These are phyloP conservation scores for Mrakia frigida DNA, from an alignment of 768 basidiomycete species.

Conservation along the genomic window DNA sequence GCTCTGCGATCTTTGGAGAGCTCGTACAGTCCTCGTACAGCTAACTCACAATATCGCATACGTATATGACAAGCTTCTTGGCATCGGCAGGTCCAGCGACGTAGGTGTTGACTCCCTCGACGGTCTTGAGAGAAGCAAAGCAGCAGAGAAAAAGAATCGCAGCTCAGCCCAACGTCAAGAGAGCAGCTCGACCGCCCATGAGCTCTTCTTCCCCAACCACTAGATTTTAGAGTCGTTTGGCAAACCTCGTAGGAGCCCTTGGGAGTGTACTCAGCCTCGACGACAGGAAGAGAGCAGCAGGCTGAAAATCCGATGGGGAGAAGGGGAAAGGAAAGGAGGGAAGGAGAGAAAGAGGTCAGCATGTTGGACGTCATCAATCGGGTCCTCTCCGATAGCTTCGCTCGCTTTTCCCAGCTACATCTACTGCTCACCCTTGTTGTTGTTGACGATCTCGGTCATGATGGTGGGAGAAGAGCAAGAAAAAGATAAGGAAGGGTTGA, in stretches of 20 bases:
- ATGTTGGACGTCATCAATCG: not conserved
- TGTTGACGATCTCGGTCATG: conserved; percentile 2
- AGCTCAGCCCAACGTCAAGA: not conserved
- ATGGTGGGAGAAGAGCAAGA: not conserved
- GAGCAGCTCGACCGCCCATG: no score
- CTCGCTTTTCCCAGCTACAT: not conserved
- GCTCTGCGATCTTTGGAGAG: not conserved
- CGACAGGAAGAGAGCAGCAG: conserved; percentile 32
- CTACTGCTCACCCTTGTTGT: not conserved
- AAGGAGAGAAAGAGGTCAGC: not conserved
- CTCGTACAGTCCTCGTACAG: not conserved
- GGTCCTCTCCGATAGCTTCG: not conserved
- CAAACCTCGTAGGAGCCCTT: conserved; percentile 30
- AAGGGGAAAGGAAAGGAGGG: not conserved
- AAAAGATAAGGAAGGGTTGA: not conserved
- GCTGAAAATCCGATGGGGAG: not conserved
- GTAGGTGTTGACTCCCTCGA: conserved; percentile 41
- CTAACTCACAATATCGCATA: conserved; percentile 39
- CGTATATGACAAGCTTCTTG: conserved; percentile 38
- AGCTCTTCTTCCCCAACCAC: not conserved
- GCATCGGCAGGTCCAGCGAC: conserved; percentile 36
- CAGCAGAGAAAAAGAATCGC: not conserved
- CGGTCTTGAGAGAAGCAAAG: conserved; percentile 12
- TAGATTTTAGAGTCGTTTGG: not conserved
- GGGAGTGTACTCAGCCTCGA: conserved; percentile 30